These are phyloP conservation scores for Helicocarpus griseus DNA, from an alignment of 2,329 filamentous ascomycete genomes.

Conservation along the genomic window DNA sequence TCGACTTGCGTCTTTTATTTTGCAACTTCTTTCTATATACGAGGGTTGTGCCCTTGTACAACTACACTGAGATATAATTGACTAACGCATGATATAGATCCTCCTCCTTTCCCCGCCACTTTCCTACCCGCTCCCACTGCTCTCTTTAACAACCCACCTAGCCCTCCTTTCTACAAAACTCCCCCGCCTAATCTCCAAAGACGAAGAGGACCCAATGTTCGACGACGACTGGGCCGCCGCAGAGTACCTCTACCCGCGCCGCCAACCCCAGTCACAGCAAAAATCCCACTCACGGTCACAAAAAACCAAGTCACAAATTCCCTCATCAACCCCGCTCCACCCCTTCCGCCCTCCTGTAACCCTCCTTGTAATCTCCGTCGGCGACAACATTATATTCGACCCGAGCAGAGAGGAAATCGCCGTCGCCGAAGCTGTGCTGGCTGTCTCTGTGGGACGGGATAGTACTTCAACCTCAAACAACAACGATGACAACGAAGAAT, in stretches of 20 bases:
- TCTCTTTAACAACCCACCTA: constrained; percentile 87
- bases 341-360: constrained; percentile 68
- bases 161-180: constrained; percentile 81
- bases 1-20: constrained; percentile 3
- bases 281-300: constrained; percentile 21
- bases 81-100: constrained; percentile 49
- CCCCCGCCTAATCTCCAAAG: constrained; percentile 74
- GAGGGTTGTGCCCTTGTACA: background rate
- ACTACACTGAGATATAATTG: no score
- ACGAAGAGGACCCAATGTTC: constrained; percentile 93
- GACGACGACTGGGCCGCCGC: constrained; percentile 95
- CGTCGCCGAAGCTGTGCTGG: constrained; percentile 81
- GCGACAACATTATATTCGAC: constrained; percentile 86
- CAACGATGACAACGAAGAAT: constrained; percentile 27
- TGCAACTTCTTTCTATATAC: background rate
- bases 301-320: constrained; percentile 14
- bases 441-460: constrained; percentile 55
- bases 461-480: constrained; percentile 12
- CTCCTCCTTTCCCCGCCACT: constrained; percentile 85
- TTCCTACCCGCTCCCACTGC: constrained; percentile 84
- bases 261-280: constrained; percentile 1
- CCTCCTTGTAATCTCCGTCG: constrained; percentile 77
- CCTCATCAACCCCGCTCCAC: constrained; percentile 16
- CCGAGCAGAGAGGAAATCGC: constrained; percentile 84
- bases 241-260: constrained; percentile 60